Percentiles rank a stretch among this genome's conserved stretches.
phyloP scores from a whole-genome alignment of 2,329 filamentous ascomycete genomes.

The Colletotrichum cordylinicola region DNA sequence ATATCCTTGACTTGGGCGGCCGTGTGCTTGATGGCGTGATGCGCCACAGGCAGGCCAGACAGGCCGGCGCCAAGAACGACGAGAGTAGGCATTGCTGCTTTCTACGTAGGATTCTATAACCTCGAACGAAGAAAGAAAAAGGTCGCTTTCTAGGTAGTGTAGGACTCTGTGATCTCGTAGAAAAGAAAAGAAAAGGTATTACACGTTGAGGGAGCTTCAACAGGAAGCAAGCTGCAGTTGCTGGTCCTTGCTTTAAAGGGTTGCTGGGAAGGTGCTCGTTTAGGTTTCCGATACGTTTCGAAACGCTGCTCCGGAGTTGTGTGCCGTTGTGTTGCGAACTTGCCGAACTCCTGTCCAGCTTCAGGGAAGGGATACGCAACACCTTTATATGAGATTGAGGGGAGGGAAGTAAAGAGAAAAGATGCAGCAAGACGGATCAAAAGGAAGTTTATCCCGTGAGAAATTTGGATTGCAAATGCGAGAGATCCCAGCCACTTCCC shows the following conservation, averaged over 20 bases:
- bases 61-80: constrained; percentile 59
- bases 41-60: constrained; percentile 55
- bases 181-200: neutral
- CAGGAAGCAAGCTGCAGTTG: neutral
- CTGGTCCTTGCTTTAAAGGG: neutral
- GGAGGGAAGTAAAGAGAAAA: neutral
- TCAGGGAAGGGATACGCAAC: neutral
- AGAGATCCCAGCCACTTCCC: neutral
- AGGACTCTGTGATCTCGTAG: neutral
- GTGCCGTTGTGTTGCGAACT: neutral
- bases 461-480: neutral
- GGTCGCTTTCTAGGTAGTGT: neutral
- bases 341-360: neutral
- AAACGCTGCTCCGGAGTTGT: neutral
- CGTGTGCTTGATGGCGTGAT: constrained; percentile 57
- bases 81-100: constrained; percentile 54
- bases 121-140: neutral
- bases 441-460: neutral
- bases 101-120: neutral
- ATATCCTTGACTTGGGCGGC: constrained; percentile 43
- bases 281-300: constrained; percentile 8
- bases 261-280: neutral
- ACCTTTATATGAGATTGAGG: neutral
- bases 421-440: neutral
- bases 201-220: neutral